Base-by-base conservation (phyloP, 2,329 filamentous ascomycete genomes). In the Hortaea werneckii region DNA sequence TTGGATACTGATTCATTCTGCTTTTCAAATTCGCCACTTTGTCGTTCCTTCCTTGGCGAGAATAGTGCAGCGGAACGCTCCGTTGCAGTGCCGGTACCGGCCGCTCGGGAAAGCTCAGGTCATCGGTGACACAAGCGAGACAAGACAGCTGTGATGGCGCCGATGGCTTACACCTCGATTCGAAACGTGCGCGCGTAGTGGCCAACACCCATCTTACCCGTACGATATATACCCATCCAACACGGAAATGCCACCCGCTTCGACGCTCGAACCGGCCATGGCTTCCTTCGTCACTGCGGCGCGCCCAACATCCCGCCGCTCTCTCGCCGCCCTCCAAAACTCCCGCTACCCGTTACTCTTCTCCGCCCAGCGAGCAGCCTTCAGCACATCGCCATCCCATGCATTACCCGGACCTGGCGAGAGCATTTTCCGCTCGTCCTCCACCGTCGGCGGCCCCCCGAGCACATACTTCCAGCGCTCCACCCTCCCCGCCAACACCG, bases 401-500 rank as follows among this genome's bases (percentile, higher is more conserved):
- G 58, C 46, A 11, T 46, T 63, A 6, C 59, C 60, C 5, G 44
- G 53, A 5, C 54, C 58, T 1, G 50, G 53, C 40, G 61, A 64
- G 45, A 62, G 59, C 56, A 57, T 65, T 42, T 63, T 65, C 49
- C 56, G 60, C 46, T 54, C 54, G 27, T 49, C 57, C 2, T 56
- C 56, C 29, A 49, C 52, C 27, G 39, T 51, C 27, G 51, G 54
- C 38, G 59, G 59, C 2, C 50, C 58, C 11, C 62, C 62, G 5
- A 58, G 46, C 48, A 58, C 56, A 28, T 67, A 67, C 56, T 67
- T 67, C 50, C 63, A 66, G 48, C 69, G 74, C 40, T 70, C 72
- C 39, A 67, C 74, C 20, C 75, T 95, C 43, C 92, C 92, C 28
- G 86, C 89, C 56, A 98, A 98, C 70, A 98, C 92, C 4, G 75